phyloP scores from a whole-genome alignment of 768 basidiomycete genomes.

The Russula emetica region DNA sequence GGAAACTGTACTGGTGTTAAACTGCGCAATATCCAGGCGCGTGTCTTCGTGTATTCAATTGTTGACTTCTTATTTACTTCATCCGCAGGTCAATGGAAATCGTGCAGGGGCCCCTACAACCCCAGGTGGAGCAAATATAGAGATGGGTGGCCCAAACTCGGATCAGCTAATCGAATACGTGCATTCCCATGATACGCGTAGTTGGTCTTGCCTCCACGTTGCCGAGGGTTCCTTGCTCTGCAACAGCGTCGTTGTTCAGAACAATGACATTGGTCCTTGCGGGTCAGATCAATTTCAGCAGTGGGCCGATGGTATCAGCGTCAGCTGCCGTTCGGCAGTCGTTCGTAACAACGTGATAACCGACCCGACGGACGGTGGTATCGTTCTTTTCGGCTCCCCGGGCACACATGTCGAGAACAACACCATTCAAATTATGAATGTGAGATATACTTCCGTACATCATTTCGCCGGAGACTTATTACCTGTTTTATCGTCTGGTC shows the following conservation, averaged over 20 bases:
- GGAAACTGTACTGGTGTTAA: slow-evolving; percentile 52
- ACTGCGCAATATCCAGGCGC: slow-evolving; percentile 71
- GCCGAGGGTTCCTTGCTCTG: slow-evolving; percentile 65
- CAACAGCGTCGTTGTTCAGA: slow-evolving; percentile 59
- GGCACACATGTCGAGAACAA: slow-evolving; percentile 72
- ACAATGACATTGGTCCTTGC: slow-evolving; percentile 81
- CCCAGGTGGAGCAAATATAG: slow-evolving; percentile 70
- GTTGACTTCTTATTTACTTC: background rate
- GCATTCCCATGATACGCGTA: slow-evolving; percentile 65
- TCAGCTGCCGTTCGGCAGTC: slow-evolving; percentile 58
- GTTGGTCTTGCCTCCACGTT: slow-evolving; percentile 82
- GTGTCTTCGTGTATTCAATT: slow-evolving; percentile 7
- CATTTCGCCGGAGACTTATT: background rate
- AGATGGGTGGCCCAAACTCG: slow-evolving; percentile 76
- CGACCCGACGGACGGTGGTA: slow-evolving; percentile 74
- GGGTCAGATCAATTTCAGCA: slow-evolving; percentile 59
- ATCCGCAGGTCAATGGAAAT: slow-evolving; percentile 68
- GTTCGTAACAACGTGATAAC: slow-evolving; percentile 66
- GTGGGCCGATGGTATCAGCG: slow-evolving; percentile 81
- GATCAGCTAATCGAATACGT: slow-evolving; percentile 76
- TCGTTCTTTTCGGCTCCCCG: slow-evolving; percentile 72
- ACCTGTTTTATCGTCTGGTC: background rate
- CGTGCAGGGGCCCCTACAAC: slow-evolving; percentile 51
- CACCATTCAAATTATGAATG: slow-evolving; percentile 66
- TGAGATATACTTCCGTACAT: slow-evolving; percentile 35